A percentile compares a stretch with the other conserved stretches of the same genome.
Evolutionary conservation across 768 basidiomycete genomes (phyloP).

Genomic region (Psilocybe sp.): DNA sequence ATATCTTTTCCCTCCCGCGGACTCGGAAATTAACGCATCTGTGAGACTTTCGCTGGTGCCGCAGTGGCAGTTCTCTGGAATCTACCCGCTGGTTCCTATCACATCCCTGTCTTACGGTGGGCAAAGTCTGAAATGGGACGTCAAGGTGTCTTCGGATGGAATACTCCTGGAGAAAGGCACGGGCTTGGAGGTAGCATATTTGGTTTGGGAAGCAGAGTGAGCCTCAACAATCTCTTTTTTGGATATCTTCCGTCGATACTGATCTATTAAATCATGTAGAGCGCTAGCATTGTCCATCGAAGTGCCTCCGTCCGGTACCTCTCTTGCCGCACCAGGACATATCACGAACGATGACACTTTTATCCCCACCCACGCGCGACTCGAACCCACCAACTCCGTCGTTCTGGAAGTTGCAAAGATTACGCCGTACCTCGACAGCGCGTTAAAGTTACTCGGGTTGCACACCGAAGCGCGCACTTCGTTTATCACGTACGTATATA

Average conservation of each 20-base stretch:
- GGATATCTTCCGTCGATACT: neutral
- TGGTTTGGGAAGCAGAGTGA: too few relatives aligned
- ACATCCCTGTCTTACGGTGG: constrained; percentile 2
- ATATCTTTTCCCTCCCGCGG: constrained; percentile 29
- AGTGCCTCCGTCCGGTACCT: too few relatives aligned
- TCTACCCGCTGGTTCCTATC: constrained; percentile 31
- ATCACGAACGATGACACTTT: neutral
- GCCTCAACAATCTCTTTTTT: neutral
- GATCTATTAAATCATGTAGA: too few relatives aligned
- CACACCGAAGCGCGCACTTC: constrained; percentile 30
- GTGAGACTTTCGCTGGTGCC: constrained; percentile 29
- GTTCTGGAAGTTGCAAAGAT: constrained; percentile 23
- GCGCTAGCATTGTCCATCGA: too few relatives aligned
- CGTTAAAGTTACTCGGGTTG: constrained; percentile 27
- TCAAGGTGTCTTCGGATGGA: too few relatives aligned
- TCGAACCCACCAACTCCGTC: constrained; percentile 24
- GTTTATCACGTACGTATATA: constrained; percentile 35
- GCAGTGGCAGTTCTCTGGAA: constrained; percentile 30
- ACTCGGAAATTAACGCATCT: constrained; percentile 15
- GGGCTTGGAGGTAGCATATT: neutral
- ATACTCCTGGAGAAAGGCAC: neutral
- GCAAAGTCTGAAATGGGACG: too few relatives aligned
- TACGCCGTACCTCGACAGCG: constrained; percentile 32
- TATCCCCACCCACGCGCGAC: constrained; percentile 7
- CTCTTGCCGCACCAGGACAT: too few relatives aligned